A percentile compares a stretch with the other conserved stretches of the same genome.
These are phyloP conservation scores for Leccinum ponderosum DNA, from an alignment of 1,284 basidiomycete species.

Conservation along the genomic window DNA sequence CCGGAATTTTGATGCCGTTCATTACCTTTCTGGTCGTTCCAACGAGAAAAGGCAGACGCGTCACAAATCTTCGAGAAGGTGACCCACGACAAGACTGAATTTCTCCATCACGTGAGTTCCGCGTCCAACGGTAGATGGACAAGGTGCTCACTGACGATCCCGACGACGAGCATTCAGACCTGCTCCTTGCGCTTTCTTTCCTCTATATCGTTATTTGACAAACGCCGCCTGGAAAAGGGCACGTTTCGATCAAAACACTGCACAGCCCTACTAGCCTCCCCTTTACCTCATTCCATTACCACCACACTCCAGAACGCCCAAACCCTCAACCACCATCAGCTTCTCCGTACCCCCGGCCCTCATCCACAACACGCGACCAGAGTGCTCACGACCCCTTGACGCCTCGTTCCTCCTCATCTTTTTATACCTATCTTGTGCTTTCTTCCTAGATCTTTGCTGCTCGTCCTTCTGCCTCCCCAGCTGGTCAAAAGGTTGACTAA, in stretches of 20 bases:
- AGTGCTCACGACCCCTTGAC: slow-evolving; percentile 51
- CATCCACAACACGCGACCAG: slow-evolving; percentile 41
- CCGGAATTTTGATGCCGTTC: slow-evolving; percentile 44
- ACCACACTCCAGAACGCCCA: slow-evolving; percentile 40
- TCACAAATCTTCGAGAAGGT: slow-evolving; percentile 92
- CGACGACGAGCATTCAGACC: slow-evolving; percentile 19
- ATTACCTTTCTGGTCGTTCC: slow-evolving; percentile 65
- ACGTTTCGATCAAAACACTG: slow-evolving; percentile 71
- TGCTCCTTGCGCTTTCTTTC: slow-evolving; percentile 15
- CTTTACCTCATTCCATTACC: slow-evolving; percentile 55
- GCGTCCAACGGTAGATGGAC: neutral
- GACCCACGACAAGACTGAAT: slow-evolving; percentile 90
- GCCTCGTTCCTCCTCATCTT: slow-evolving; percentile 42
- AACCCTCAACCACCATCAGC: slow-evolving; percentile 40
- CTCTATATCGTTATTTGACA: slow-evolving; percentile 39
- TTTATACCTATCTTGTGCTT: slow-evolving; percentile 63
- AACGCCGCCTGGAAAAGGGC: slow-evolving; percentile 54
- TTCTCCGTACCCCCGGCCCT: slow-evolving; percentile 29
- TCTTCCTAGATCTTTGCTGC: slow-evolving; percentile 41
- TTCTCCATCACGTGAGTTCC: slow-evolving; percentile 77
- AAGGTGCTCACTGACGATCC: neutral
- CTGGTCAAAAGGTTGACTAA: slow-evolving; percentile 38
- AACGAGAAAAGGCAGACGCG: no score
- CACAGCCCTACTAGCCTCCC: slow-evolving; percentile 57
- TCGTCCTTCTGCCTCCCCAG: slow-evolving; percentile 32